Percentiles rank a stretch among this genome's conserved stretches.
phyloP scores from a whole-genome alignment of 2,329 filamentous ascomycete species.

The Rasamsonia emersonii region DNA sequence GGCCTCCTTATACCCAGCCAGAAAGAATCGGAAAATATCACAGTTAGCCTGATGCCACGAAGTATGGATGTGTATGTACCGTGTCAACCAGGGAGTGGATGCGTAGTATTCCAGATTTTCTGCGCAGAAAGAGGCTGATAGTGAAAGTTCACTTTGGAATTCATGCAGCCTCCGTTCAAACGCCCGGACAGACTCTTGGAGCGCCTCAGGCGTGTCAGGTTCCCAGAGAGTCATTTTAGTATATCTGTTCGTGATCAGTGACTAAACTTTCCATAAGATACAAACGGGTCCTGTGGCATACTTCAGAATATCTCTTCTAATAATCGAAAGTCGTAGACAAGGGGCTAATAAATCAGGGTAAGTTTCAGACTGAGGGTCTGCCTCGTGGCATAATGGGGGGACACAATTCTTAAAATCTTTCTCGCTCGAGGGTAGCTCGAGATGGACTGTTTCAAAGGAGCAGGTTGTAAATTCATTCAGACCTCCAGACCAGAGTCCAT shows the following conservation, averaged over 20 bases:
- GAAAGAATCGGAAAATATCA: background rate
- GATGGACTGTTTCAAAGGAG: constrained; percentile 35
- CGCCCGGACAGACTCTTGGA: too few species aligned
- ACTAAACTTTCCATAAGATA: too few species aligned
- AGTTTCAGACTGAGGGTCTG: background rate
- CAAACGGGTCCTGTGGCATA: too few species aligned
- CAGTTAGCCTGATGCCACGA: background rate
- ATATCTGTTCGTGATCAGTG: too few species aligned
- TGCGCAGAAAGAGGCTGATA: background rate
- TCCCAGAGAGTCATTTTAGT: too few species aligned
- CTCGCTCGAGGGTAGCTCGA: constrained; percentile 44
- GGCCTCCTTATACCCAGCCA: background rate
- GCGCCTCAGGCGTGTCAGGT: too few species aligned
- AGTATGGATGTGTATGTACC: background rate
- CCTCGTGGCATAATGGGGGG: too few species aligned
- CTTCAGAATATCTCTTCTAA: too few species aligned
- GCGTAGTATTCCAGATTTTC: background rate
- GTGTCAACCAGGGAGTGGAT: background rate
- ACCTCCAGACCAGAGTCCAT: constrained; percentile 41
- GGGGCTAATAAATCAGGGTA: too few species aligned
- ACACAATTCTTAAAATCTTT: constrained; percentile 43
- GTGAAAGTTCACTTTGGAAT: too few species aligned
- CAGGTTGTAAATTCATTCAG: constrained; percentile 41
- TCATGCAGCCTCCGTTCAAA: too few species aligned
- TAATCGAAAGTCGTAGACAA: too few species aligned